Percentiles rank a stretch among this genome's conserved stretches.
These are phyloP conservation scores for Parietaria judaica DNA, from an alignment of 306 rosid species.

Conservation along the genomic window DNA sequence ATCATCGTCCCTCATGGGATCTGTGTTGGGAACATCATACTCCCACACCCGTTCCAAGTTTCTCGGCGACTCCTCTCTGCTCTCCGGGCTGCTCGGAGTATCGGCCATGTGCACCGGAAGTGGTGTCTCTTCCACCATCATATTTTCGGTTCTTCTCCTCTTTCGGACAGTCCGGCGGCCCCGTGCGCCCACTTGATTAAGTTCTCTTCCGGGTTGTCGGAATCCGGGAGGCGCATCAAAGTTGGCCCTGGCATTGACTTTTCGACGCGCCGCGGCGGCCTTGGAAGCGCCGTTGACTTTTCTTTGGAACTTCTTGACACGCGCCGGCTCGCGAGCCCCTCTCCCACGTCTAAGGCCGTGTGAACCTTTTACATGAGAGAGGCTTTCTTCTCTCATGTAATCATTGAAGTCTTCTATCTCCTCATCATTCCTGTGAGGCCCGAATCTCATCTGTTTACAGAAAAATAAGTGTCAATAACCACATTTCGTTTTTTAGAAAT, in stretches of 20 bases:
- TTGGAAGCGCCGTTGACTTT: constrained; percentile 35
- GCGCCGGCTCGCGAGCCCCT: constrained; percentile 59
- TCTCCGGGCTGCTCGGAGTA: constrained; percentile 32
- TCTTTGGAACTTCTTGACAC: constrained; percentile 52
- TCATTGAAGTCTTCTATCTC: constrained; percentile 40
- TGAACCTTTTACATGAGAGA: constrained; percentile 35
- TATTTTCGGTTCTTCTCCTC: constrained; percentile 51
- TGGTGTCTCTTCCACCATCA: constrained; percentile 55
- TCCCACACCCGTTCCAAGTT: constrained; percentile 72
- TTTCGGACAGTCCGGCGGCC: constrained; percentile 90
- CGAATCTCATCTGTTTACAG: constrained; percentile 53
- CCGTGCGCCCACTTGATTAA: constrained; percentile 60
- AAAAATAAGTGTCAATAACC: constrained; percentile 10
- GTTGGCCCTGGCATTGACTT: constrained; percentile 29
- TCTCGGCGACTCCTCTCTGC: constrained; percentile 53
- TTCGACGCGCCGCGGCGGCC: constrained; percentile 29
- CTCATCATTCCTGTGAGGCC: constrained; percentile 40
- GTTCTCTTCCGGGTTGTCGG: constrained; percentile 45
- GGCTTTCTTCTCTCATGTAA: constrained; percentile 34
- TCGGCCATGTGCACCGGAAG: constrained; percentile 30
- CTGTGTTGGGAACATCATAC: constrained; percentile 39
- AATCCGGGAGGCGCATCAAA: constrained; percentile 41
- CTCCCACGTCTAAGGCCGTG: constrained; percentile 64
- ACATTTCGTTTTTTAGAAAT: no score
- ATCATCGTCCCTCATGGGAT: constrained; percentile 41